phyloP scores from a whole-genome alignment of 2,329 filamentous ascomycete species.

The Fusarium pininemorale region DNA sequence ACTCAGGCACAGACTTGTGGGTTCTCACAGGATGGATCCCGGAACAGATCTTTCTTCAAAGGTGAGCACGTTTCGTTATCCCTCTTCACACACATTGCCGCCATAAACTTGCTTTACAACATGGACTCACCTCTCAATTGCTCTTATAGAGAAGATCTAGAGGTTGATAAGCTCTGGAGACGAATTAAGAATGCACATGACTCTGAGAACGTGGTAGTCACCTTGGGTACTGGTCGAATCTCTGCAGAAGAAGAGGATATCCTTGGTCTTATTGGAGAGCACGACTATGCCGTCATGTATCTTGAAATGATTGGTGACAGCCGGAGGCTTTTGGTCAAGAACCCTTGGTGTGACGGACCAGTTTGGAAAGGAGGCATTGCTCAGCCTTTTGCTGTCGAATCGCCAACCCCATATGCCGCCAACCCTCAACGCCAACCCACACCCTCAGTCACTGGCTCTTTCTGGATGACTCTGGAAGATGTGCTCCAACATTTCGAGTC shows the following conservation, averaged over 20 bases:
- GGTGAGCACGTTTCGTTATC: constrained; percentile 50
- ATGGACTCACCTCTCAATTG: constrained; percentile 9
- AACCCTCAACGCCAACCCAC: constrained; percentile 6
- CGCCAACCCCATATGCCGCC: background rate
- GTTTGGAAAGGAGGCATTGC: constrained; percentile 66
- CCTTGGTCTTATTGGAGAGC: constrained; percentile 85
- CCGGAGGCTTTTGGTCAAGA: constrained; percentile 84
- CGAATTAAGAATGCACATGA: constrained; percentile 79
- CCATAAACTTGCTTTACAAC: background rate
- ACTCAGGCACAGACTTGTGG: constrained; percentile 94
- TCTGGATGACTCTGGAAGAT: constrained; percentile 92
- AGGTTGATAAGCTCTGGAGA: constrained; percentile 79
- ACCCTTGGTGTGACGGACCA: constrained; percentile 90
- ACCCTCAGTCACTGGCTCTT: constrained; percentile 69
- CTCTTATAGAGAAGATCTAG: constrained; percentile 73
- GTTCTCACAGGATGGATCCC: constrained; percentile 96
- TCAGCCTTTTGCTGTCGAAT: background rate
- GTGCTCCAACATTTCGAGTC: constrained; percentile 94
- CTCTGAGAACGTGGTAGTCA: constrained; percentile 84
- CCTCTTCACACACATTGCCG: background rate
- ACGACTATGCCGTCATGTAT: constrained; percentile 92
- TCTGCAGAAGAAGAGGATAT: constrained; percentile 79
- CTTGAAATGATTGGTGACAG: constrained; percentile 70
- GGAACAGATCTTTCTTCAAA: constrained; percentile 91
- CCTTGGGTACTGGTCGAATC: constrained; percentile 87